phyloP scores from a whole-genome alignment of 2,329 filamentous ascomycete genomes.

The Exophiala mesophila region DNA sequence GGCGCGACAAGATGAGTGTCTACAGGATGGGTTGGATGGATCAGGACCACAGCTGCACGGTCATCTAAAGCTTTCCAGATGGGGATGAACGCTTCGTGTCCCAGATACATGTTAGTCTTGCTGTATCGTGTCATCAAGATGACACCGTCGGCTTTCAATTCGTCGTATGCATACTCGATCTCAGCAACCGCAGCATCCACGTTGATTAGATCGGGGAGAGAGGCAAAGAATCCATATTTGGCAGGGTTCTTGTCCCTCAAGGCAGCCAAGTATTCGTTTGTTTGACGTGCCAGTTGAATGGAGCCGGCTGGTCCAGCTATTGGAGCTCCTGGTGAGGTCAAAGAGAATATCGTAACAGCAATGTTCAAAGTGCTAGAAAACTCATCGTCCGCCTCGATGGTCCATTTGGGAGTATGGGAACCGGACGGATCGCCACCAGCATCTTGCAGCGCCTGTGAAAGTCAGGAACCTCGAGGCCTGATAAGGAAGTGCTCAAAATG shows the following conservation, averaged over 20 bases:
- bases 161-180: conserved; percentile 38
- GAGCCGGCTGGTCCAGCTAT: conserved; percentile 30
- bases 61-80: conserved; percentile 45
- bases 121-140: conserved; percentile 44
- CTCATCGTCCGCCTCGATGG: conserved; percentile 23
- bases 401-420: conserved; percentile 9
- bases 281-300: conserved; percentile 33
- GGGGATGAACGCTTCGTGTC: conserved; percentile 37
- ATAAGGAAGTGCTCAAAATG: not conserved
- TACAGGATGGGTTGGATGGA: conserved; percentile 42
- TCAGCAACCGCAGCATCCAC: conserved; percentile 32
- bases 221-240: conserved; percentile 41
- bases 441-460: not conserved
- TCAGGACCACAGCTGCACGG: conserved; percentile 41
- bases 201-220: conserved; percentile 36
- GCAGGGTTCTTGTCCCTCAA: conserved; percentile 33
- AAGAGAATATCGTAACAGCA: conserved; percentile 47
- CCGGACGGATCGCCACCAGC: conserved; percentile 7
- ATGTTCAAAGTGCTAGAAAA: conserved; percentile 32
- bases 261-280: conserved; percentile 34
- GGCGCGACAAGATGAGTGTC: conserved; percentile 33
- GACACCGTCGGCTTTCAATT: conserved; percentile 44
- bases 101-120: conserved; percentile 40
- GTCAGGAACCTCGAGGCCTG: not conserved
- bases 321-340: conserved; percentile 44